Conservation (phyloP, 1,284 basidiomycete genomes). For the Naganishia albida region DNA sequence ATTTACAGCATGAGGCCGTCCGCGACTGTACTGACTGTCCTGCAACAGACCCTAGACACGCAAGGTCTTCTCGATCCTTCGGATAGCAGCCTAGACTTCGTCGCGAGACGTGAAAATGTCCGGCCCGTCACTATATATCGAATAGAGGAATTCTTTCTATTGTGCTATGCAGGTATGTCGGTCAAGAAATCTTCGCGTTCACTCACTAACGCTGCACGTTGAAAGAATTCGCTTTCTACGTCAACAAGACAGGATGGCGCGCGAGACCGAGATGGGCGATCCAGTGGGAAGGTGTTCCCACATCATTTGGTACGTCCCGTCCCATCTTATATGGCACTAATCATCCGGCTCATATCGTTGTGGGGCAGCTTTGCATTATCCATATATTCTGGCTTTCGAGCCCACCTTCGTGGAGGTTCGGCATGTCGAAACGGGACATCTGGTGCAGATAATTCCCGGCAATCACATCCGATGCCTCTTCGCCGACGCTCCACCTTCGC, state of each 20-base stretch:
- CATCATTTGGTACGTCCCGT: constrained; percentile 75
- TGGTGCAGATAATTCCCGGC: constrained; percentile 95
- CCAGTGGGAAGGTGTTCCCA: constrained; percentile 93
- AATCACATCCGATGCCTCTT: constrained; percentile 85
- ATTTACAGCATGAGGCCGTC: not conserved
- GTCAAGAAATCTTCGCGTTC: not conserved
- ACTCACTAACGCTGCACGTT: not conserved
- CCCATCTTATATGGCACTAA: constrained; percentile 10
- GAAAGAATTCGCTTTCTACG: constrained; percentile 96
- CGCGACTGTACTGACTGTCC: not conserved
- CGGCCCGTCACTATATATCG: constrained; percentile 95
- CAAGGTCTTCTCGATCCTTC: constrained; percentile 93
- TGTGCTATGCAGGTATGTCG: constrained; percentile 91
- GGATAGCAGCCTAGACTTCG: constrained; percentile 89
- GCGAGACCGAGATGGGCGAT: constrained; percentile 91
- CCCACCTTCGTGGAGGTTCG: constrained; percentile 95
- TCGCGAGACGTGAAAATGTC: constrained; percentile 82
- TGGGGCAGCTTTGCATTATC: constrained; percentile 81
- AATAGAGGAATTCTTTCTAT: constrained; percentile 92
- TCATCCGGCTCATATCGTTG: constrained; percentile 12
- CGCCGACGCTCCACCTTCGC: constrained; percentile 86
- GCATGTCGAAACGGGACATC: constrained; percentile 86
- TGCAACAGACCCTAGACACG: constrained; percentile 74
- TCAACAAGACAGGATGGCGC: constrained; percentile 93
- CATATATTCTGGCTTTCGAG: constrained; percentile 96